A percentile compares a stretch with the other conserved stretches of the same genome.
Conservation (phyloP, 1,284 basidiomycete species). For the Ustilago bromivora region DNA sequence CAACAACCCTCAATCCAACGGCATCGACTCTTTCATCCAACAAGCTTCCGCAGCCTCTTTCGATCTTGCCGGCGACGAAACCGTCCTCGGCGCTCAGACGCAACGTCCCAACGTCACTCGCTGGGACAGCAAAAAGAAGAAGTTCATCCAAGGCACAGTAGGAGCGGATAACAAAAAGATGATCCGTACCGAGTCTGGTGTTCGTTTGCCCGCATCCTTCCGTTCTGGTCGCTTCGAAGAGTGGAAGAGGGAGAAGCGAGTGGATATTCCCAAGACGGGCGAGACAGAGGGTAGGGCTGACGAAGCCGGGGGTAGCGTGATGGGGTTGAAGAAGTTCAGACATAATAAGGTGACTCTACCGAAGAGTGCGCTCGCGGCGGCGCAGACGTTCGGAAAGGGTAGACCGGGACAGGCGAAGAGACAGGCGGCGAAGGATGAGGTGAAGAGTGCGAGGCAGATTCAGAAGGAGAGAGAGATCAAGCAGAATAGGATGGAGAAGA, state of each 20-base stretch:
- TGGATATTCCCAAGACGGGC: conserved; percentile 82
- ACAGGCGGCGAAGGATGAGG: conserved; percentile 52
- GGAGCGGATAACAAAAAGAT: conserved; percentile 95
- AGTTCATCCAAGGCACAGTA: conserved; percentile 84
- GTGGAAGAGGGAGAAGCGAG: conserved; percentile 85
- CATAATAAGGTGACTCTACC: conserved; percentile 57
- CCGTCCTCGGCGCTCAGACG: conserved; percentile 62
- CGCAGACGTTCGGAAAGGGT: conserved; percentile 47
- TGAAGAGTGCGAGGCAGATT: conserved; percentile 60
- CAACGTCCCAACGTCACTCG: conserved; percentile 73
- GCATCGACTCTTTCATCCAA: conserved; percentile 85
- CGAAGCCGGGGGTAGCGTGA: conserved; percentile 71
- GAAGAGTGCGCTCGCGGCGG: conserved; percentile 21
- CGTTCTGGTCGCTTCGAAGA: conserved; percentile 93
- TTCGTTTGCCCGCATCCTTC: conserved; percentile 91
- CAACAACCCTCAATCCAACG: conserved; percentile 24
- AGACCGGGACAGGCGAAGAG: conserved; percentile 48
- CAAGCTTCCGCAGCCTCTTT: conserved; percentile 85
- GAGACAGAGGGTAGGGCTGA: conserved; percentile 75
- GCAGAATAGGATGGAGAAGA: conserved; percentile 62
- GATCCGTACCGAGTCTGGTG: conserved; percentile 91
- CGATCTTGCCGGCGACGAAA: conserved; percentile 83
- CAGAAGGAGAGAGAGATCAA: conserved; percentile 57
- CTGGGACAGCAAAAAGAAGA: conserved; percentile 98
- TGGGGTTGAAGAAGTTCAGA: conserved; percentile 46